A percentile compares a stretch with the other conserved stretches of the same genome.
Conservation (phyloP, 805 yeast genomes). For the Kluyveromyces nonfermentans region DNA sequence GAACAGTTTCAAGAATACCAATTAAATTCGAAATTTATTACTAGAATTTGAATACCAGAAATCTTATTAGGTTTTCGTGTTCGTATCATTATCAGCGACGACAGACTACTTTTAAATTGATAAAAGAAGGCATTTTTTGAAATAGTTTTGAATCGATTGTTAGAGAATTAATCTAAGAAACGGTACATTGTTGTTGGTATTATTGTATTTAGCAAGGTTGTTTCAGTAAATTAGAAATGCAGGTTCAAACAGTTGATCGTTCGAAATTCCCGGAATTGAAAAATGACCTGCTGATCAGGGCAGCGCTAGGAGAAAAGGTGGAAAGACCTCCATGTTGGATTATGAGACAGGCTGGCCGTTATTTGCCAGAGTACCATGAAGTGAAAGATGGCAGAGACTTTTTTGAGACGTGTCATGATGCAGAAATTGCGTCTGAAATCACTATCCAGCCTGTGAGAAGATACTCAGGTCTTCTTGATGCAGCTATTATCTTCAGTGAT, state of each 20-base stretch:
- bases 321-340: conserved; percentile 98
- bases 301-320: conserved; percentile 81
- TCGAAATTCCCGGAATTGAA: conserved; percentile 61
- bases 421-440: conserved; percentile 87
- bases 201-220: too few relatives aligned
- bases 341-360: conserved; percentile 97
- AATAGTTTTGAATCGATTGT: too few relatives aligned
- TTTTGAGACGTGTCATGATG: conserved; percentile 90
- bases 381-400: conserved; percentile 82
- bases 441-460: conserved; percentile 94
- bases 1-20: too few relatives aligned
- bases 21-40: too few relatives aligned
- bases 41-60: too few relatives aligned
- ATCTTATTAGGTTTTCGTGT: too few relatives aligned
- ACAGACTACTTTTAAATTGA: too few relatives aligned
- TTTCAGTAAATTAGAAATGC: too few relatives aligned
- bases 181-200: too few relatives aligned
- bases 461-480: conserved; percentile 82
- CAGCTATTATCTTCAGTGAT: conserved; percentile 94
- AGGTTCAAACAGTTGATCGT: conserved; percentile 7
- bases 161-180: too few relatives aligned
- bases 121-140: too few relatives aligned
- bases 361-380: conserved; percentile 80
- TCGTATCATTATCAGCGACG: too few relatives aligned
- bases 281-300: conserved; percentile 85